A percentile compares a stretch with the other conserved stretches of the same genome.
These are phyloP conservation scores for Talaromyces sp. DNA, from an alignment of 2,329 filamentous ascomycete species.

Conservation along the genomic window DNA sequence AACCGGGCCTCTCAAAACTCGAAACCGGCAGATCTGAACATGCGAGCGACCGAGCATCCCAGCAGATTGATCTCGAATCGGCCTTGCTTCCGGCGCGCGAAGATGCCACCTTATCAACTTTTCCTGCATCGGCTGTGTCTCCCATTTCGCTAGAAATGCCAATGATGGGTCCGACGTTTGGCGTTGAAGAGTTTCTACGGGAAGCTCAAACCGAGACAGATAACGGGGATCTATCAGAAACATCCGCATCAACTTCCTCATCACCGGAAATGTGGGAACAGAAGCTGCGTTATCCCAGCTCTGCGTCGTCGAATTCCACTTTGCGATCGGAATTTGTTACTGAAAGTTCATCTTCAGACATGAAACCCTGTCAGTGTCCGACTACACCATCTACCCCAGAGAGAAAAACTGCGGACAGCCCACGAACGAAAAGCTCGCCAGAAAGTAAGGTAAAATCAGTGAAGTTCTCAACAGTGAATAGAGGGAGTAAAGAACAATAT, in stretches of 20 bases:
- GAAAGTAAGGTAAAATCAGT: neutral
- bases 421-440: neutral
- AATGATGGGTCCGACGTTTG: constrained; percentile 18
- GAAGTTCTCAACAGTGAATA: neutral
- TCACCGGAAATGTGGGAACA: constrained; percentile 17
- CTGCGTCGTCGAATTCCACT: constrained; percentile 14
- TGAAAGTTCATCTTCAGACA: neutral
- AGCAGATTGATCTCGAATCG: neutral
- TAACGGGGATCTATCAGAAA: neutral
- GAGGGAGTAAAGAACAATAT: constrained; percentile 21
- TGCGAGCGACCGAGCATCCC: constrained; percentile 13
- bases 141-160: constrained; percentile 22
- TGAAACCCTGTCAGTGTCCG: neutral
- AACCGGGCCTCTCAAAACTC: neutral
- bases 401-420: constrained; percentile 26
- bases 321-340: neutral
- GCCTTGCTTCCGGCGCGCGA: neutral
- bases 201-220: neutral
- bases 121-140: constrained; percentile 24
- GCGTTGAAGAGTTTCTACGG: constrained; percentile 5
- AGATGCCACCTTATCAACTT: constrained; percentile 27
- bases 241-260: constrained; percentile 29
- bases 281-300: constrained; percentile 1
- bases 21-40: neutral
- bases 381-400: constrained; percentile 26